Conservation (phyloP, 2,329 filamentous ascomycete species). For the Pseudogymnoascus sp. region DNA sequence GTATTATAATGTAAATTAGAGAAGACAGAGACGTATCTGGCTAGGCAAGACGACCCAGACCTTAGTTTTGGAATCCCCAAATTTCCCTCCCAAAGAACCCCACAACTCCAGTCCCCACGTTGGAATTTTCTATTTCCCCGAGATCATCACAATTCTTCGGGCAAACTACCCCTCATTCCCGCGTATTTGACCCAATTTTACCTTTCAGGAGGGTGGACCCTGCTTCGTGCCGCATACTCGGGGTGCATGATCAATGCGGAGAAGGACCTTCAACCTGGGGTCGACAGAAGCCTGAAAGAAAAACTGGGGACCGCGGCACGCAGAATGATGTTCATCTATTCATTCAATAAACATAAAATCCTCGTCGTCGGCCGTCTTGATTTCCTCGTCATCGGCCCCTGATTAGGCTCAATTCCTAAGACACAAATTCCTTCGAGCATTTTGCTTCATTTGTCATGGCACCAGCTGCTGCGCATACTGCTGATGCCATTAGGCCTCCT, state of each 20-base stretch:
- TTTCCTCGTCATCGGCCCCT: background rate
- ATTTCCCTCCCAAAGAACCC: background rate
- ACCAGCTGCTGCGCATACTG: conserved; percentile 23
- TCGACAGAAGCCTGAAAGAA: background rate
- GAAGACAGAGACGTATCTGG: background rate
- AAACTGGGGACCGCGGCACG: background rate
- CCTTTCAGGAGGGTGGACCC: background rate
- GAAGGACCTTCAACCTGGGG: background rate
- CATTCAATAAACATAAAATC: conserved; percentile 7
- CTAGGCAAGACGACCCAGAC: background rate
- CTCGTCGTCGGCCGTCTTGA: conserved; percentile 7
- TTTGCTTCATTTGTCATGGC: conserved; percentile 18
- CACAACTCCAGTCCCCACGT: background rate
- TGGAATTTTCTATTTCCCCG: conserved; percentile 5
- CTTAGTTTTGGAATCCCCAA: background rate
- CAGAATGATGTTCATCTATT: background rate
- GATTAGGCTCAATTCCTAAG: background rate
- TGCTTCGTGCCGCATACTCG: background rate
- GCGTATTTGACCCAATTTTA: background rate
- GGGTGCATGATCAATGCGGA: conserved; percentile 1
- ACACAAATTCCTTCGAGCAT: background rate
- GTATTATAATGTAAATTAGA: background rate
- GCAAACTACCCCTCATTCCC: conserved; percentile 1
- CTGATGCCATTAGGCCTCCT: conserved; percentile 20
- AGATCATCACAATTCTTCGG: background rate